Evolutionary conservation across 2,329 filamentous ascomycete species (phyloP), one percentile per base, ranked within the genome.

Genomic region (Thermochaetoides dissita): DNA sequence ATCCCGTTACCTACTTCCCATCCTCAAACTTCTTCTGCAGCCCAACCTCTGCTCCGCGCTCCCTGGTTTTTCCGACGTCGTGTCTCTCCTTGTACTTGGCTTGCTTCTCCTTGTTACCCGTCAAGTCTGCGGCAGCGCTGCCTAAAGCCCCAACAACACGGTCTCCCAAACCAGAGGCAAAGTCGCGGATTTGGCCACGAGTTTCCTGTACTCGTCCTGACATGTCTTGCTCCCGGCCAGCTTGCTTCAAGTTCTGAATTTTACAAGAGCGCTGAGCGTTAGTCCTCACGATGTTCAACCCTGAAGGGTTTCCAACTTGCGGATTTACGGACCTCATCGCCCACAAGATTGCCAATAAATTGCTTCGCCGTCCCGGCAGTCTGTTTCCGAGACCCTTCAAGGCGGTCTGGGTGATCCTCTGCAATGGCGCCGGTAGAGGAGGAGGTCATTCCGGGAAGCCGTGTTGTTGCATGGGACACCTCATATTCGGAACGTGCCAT

Each of bases 301-400:
- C 6, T 7, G 8, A 9, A 11, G 28, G n/a, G n/a, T 17, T 10
- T 30, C 2, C 9, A 8, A 5, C 30, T 17, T 12, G 11, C 10
- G 6, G 9, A 24, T 24, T 2, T 7, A 24, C 35, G 37, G 58
- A 74, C 73, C 63, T 91, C 81, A 49, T 75, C 78, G 46, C 88
- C 89, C 28, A 89, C 51, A 6, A 89, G 53, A 11, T 79, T 79
- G 44, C 89, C 89, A 1, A 91, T 49, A 5, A 79, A 68, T 59
- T 95, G 85, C 68, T 95, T 95, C 36, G 79, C 79, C 1, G 81
- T 75, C 40, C 88, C 89, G n/a, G 88, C 57, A 6, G 86, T 94
- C 65, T 95, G 88, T 67, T 94, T 85, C 79, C 82, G 93, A 11
- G 72, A 71, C 36, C 89, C 88, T 11, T 74, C 59, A 17, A 71